Evolutionary conservation across 202 grass and related monocot genomes (phyloP).

Genomic region (Schoenoplectus tabernaemontani): DNA sequence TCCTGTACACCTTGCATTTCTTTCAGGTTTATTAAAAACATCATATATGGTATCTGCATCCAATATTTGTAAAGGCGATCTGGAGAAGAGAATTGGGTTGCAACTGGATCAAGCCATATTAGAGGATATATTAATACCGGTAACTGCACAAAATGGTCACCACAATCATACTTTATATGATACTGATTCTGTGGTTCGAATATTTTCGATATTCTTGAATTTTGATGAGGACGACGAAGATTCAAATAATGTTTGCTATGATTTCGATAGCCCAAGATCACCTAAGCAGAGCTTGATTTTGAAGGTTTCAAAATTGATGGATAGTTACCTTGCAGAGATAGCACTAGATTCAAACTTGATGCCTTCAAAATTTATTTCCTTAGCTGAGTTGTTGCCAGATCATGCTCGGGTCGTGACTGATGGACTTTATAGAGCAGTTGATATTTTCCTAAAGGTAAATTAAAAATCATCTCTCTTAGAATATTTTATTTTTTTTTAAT

Average conservation of each 20-base stretch:
- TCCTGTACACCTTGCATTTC: slow-evolving; percentile 74
- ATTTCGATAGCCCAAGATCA: slow-evolving; percentile 51
- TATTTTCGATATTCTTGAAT: slow-evolving; percentile 77
- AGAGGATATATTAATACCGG: slow-evolving; percentile 78
- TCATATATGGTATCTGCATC: slow-evolving; percentile 48
- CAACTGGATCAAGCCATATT: slow-evolving; percentile 88
- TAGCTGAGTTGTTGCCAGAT: slow-evolving; percentile 85
- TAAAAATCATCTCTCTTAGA: neutral
- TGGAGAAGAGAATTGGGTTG: slow-evolving; percentile 82
- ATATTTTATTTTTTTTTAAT: neutral
- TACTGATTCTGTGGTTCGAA: slow-evolving; percentile 61
- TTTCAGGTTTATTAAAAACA: slow-evolving; percentile 84
- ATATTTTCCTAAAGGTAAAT: slow-evolving; percentile 91
- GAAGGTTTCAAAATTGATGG: slow-evolving; percentile 82
- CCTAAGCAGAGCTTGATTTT: slow-evolving; percentile 62
- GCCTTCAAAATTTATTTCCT: slow-evolving; percentile 72
- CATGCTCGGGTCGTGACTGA: slow-evolving; percentile 79
- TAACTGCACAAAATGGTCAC: neutral
- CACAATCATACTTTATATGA: slow-evolving; percentile 51
- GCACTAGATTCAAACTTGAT: slow-evolving; percentile 78
- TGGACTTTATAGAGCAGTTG: slow-evolving; percentile 80
- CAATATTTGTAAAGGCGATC: slow-evolving; percentile 44
- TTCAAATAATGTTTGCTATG: slow-evolving; percentile 33
- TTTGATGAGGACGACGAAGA: slow-evolving; percentile 40
- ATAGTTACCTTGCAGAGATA: slow-evolving; percentile 92